phyloP scores from a whole-genome alignment of 2,329 filamentous ascomycete genomes.

The Alternaria arbusti region DNA sequence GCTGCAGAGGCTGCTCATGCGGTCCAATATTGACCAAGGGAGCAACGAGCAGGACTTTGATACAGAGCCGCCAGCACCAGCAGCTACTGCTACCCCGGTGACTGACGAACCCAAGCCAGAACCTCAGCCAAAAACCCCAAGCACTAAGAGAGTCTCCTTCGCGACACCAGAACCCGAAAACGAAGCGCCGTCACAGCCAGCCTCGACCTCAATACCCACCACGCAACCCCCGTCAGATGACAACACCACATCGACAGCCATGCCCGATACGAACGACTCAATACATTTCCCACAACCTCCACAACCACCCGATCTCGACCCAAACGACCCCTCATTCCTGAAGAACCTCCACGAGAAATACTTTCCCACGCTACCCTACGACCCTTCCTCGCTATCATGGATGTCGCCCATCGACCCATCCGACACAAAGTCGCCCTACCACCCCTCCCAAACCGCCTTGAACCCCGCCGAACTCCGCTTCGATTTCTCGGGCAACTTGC shows the following conservation, averaged over 20 bases:
- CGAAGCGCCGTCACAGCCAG: constrained; percentile 3
- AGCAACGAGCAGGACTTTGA: constrained; percentile 51
- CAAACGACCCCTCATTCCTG: constrained; percentile 82
- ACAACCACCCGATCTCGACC: constrained; percentile 76
- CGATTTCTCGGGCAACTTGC: constrained; percentile 80
- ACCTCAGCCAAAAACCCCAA: constrained; percentile 13
- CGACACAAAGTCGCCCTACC: constrained; percentile 76
- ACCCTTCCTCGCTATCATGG: constrained; percentile 88
- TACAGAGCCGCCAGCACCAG: constrained; percentile 10
- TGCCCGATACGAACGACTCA: constrained; percentile 58
- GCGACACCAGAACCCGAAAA: constrained; percentile 21
- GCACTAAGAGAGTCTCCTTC: constrained; percentile 47
- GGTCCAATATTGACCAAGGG: constrained; percentile 76
- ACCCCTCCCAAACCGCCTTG: constrained; percentile 75
- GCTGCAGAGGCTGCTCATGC: constrained; percentile 75
- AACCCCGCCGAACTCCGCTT: constrained; percentile 82
- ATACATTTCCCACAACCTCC: constrained; percentile 67
- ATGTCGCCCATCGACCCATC: constrained; percentile 73
- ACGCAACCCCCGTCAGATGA: neutral
- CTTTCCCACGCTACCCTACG: constrained; percentile 85
- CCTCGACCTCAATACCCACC: neutral
- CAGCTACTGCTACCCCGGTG: neutral
- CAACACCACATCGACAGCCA: constrained; percentile 52
- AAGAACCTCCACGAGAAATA: constrained; percentile 87
- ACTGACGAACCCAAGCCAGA: constrained; percentile 20